A percentile compares a stretch with the other conserved stretches of the same genome.
Conservation (phyloP, 2,329 filamentous ascomycete genomes). For the Aphanocladium album region DNA sequence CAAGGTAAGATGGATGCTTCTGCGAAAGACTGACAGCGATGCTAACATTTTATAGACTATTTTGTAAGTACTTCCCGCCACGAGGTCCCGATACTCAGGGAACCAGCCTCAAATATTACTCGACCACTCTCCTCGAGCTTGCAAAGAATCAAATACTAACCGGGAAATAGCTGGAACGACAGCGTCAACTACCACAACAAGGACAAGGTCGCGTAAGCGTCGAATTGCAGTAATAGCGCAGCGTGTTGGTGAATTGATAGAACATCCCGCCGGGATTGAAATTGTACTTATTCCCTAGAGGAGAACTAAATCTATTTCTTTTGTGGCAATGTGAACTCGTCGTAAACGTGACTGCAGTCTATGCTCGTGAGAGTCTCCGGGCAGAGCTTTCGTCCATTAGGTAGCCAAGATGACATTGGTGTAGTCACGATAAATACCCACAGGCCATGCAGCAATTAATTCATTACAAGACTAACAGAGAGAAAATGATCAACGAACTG, state of each 20-base stretch:
- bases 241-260: constrained; percentile 23
- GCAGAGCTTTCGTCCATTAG: not conserved
- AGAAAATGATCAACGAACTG: too few species aligned
- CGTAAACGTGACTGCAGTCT: not conserved
- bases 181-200: constrained; percentile 96
- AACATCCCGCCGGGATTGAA: constrained; percentile 24
- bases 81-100: not conserved
- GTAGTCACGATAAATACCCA: too few species aligned
- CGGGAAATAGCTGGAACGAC: constrained; percentile 75
- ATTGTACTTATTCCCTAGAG: constrained; percentile 30
- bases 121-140: too few species aligned
- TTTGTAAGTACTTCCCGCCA: constrained; percentile 48
- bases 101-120: too few species aligned
- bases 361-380: not conserved
- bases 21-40: constrained; percentile 2
- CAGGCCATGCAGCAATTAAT: too few species aligned
- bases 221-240: constrained; percentile 16
- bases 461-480: too few species aligned
- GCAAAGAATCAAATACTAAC: constrained; percentile 17
- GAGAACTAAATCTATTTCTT: constrained; percentile 23
- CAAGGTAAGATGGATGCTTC: constrained; percentile 56
- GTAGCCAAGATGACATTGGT: too few species aligned
- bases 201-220: constrained; percentile 58
- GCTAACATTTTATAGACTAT: constrained; percentile 47
- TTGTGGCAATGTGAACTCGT: constrained; percentile 7